Evolutionary conservation across 768 basidiomycete species (phyloP).

Genomic region (Pholiota molesta): DNA sequence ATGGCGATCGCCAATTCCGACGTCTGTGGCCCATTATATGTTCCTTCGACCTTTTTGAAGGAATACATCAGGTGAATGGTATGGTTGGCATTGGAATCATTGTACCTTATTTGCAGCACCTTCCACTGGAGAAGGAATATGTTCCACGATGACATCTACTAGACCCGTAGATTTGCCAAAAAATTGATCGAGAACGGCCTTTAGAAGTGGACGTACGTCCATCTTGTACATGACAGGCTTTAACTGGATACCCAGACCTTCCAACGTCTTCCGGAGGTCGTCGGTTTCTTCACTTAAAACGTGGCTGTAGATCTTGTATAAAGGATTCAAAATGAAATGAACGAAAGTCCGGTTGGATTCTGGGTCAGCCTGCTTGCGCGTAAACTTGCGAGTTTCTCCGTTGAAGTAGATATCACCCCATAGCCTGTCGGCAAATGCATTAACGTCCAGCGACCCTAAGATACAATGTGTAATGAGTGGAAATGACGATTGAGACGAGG

Average conservation of each 20-base stretch:
- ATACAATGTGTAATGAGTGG: background rate
- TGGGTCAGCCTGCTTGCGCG: slow-evolving; percentile 78
- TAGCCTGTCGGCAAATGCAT: slow-evolving; percentile 83
- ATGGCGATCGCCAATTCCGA: slow-evolving; percentile 79
- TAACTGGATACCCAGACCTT: slow-evolving; percentile 76
- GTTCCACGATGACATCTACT: slow-evolving; percentile 89
- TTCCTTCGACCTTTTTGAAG: slow-evolving; percentile 69
- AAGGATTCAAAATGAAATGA: slow-evolving; percentile 92
- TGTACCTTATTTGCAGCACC: slow-evolving; percentile 63
- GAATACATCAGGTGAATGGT: background rate
- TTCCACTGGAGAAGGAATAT: slow-evolving; percentile 81
- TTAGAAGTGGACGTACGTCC: slow-evolving; percentile 94
- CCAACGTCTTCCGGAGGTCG: slow-evolving; percentile 79
- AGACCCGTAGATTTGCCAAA: slow-evolving; percentile 90
- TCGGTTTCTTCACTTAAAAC: slow-evolving; percentile 95
- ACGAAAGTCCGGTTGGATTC: slow-evolving; percentile 87
- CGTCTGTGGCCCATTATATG: slow-evolving; percentile 88
- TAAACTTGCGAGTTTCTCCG: slow-evolving; percentile 83
- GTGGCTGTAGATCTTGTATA: slow-evolving; percentile 96
- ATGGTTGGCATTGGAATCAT: background rate
- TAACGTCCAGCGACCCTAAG: slow-evolving; percentile 77
- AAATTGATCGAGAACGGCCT: slow-evolving; percentile 93
- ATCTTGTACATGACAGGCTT: slow-evolving; percentile 98
- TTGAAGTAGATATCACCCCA: slow-evolving; percentile 99
- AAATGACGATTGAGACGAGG: background rate